Conservation (phyloP, 2,329 filamentous ascomycete species). For the Pseudocercospora musae region DNA sequence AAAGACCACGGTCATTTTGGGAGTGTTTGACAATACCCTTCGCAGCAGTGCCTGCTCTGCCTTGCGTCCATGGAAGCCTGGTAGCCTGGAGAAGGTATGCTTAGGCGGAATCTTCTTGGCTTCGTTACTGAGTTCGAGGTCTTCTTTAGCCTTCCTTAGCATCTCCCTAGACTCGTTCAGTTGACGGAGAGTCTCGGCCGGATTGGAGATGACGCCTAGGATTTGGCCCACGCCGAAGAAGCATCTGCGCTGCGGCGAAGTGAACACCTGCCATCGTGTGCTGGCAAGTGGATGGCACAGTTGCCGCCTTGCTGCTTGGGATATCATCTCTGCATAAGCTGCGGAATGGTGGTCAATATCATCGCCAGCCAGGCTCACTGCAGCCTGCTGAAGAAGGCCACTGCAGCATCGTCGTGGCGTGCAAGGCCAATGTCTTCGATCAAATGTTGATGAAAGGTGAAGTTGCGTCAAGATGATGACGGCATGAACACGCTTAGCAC, state of each 20-base stretch:
- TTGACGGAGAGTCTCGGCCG: constrained; percentile 16
- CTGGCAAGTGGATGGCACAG: neutral
- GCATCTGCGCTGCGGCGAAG: neutral
- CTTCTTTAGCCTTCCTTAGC: constrained; percentile 19
- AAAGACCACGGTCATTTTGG: constrained; percentile 20
- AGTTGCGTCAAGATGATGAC: neutral
- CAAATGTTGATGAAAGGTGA: neutral
- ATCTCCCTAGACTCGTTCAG: constrained; percentile 21
- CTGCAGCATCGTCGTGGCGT: neutral
- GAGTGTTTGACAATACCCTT: constrained; percentile 16
- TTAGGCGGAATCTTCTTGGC: constrained; percentile 18
- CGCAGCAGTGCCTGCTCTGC: constrained; percentile 16
- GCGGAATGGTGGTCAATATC: neutral
- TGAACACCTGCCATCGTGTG: neutral
- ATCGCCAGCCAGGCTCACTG: neutral
- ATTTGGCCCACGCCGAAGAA: constrained; percentile 22
- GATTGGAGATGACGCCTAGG: constrained; percentile 16
- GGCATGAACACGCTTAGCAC: neutral
- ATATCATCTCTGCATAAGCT: neutral
- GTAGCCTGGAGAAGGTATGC: constrained; percentile 18
- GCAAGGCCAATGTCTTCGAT: neutral
- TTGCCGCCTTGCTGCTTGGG: constrained; percentile 1
- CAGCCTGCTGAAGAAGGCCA: neutral
- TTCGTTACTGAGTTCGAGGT: constrained; percentile 17
- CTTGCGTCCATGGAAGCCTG: constrained; percentile 19